phyloP scores from a whole-genome alignment of 306 rosid species.

The Neltuma alba region DNA sequence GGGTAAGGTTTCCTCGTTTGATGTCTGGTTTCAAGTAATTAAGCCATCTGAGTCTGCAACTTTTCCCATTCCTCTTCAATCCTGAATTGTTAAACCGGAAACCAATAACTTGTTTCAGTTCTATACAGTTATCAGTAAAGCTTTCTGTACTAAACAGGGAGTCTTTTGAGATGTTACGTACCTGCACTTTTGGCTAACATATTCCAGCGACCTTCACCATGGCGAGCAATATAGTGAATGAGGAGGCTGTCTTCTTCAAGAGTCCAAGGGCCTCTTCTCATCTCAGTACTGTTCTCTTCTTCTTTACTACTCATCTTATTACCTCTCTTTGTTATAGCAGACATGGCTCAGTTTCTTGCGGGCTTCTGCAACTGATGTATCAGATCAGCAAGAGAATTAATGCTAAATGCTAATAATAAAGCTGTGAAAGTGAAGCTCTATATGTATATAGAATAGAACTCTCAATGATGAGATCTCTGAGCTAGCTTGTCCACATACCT shows the following conservation, averaged over 20 bases:
- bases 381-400: neutral
- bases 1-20: conserved; percentile 90
- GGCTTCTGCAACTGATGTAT: neutral
- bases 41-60: conserved; percentile 96
- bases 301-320: conserved; percentile 41
- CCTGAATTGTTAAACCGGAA: conserved; percentile 53
- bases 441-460: conserved; percentile 40
- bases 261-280: conserved; percentile 97
- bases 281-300: conserved; percentile 43
- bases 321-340: conserved; percentile 45
- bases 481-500: conserved; percentile 39
- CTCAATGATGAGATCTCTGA: conserved; percentile 22
- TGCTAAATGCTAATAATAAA: conserved; percentile 15
- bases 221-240: conserved; percentile 76
- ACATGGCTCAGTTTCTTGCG: conserved; percentile 48
- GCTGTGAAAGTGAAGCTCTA: conserved; percentile 36
- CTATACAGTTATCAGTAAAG: too few relatives aligned
- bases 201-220: conserved; percentile 98
- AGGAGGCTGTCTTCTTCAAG: conserved; percentile 91
- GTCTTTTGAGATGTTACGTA: too few relatives aligned
- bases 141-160: neutral
- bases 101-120: neutral
- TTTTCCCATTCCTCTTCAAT: conserved; percentile 93
- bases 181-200: conserved; percentile 87
- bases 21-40: conserved; percentile 95